Percentiles rank a stretch among this genome's conserved stretches.
Conservation (phyloP, 2,329 filamentous ascomycete species). For the Penicillium hordei region DNA sequence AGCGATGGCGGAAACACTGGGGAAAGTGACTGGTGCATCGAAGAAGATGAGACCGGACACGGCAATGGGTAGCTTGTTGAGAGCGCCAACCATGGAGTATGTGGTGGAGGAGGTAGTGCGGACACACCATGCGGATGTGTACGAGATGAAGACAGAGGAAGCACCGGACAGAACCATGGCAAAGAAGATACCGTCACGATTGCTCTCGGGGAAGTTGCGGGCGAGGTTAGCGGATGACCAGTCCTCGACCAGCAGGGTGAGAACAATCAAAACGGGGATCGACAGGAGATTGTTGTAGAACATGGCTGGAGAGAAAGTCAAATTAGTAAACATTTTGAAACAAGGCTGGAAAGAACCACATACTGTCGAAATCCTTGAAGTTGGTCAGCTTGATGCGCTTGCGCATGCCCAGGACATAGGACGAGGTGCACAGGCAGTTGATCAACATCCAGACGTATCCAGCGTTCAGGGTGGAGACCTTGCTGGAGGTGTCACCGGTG, state of each 20-base stretch:
- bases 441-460: constrained; percentile 98
- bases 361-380: constrained; percentile 99
- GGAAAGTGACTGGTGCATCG: constrained; percentile 86
- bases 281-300: constrained; percentile 99
- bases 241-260: constrained; percentile 82
- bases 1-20: constrained; percentile 85
- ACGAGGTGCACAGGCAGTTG: constrained; percentile 92
- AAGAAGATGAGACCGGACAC: constrained; percentile 93
- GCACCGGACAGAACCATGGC: constrained; percentile 95
- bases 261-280: constrained; percentile 82
- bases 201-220: constrained; percentile 82
- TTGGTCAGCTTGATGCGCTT: constrained; percentile 99
- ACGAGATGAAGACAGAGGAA: constrained; percentile 96
- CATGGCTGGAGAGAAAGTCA: constrained; percentile 67
- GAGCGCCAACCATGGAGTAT: constrained; percentile 95
- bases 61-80: constrained; percentile 97
- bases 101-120: constrained; percentile 96
- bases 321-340: constrained; percentile 2
- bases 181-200: constrained; percentile 74
- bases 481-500: constrained; percentile 65
- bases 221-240: constrained; percentile 83
- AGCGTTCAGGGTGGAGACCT: constrained; percentile 85
- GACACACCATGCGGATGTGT: constrained; percentile 98
- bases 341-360: constrained; percentile 44
- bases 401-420: constrained; percentile 88